phyloP scores from a whole-genome alignment of 2,329 filamentous ascomycete species.

The Pleochaeta shiraiana region DNA sequence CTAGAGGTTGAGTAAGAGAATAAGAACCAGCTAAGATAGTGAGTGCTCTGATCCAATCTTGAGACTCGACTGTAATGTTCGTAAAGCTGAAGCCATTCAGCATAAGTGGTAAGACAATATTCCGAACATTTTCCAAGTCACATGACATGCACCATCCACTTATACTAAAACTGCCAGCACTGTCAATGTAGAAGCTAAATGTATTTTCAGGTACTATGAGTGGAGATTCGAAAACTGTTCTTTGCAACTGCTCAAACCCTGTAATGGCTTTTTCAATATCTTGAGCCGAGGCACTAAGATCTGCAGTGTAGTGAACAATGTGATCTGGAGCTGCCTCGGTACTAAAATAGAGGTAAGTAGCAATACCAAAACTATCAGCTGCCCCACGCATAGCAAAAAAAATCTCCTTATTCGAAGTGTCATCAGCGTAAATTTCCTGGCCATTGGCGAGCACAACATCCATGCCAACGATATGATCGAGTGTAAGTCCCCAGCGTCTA shows the following conservation, averaged over 20 bases:
- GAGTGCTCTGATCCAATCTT: slow-evolving; percentile 19
- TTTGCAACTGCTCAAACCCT: slow-evolving; percentile 22
- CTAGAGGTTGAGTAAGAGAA: slow-evolving; percentile 19
- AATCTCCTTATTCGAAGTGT: slow-evolving; percentile 14
- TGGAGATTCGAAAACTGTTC: slow-evolving; percentile 21
- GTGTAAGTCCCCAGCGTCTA: slow-evolving; percentile 27
- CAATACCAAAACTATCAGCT: slow-evolving; percentile 19
- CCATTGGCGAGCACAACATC: slow-evolving; percentile 24
- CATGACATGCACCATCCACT: slow-evolving; percentile 22
- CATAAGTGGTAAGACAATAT: slow-evolving; percentile 20
- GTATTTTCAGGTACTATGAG: slow-evolving; percentile 22
- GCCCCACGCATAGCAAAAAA: slow-evolving; percentile 19
- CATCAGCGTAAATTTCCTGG: slow-evolving; percentile 12
- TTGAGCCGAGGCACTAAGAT: slow-evolving; percentile 9
- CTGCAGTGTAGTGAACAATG: slow-evolving; percentile 12
- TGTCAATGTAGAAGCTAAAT: slow-evolving; percentile 23
- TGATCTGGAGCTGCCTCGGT: slow-evolving; percentile 19
- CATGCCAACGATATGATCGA: slow-evolving; percentile 28
- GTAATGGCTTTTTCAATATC: slow-evolving; percentile 9
- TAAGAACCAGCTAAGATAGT: slow-evolving; percentile 5
- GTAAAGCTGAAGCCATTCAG: slow-evolving; percentile 19
- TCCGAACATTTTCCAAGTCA: slow-evolving; percentile 19
- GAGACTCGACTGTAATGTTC: slow-evolving; percentile 11
- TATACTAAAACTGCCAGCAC: slow-evolving; percentile 17
- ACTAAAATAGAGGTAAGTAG: slow-evolving; percentile 16